A percentile compares a stretch with the other conserved stretches of the same genome.
Conservation (phyloP, 2,329 filamentous ascomycete genomes). For the Neofusicoccum laricinum region DNA sequence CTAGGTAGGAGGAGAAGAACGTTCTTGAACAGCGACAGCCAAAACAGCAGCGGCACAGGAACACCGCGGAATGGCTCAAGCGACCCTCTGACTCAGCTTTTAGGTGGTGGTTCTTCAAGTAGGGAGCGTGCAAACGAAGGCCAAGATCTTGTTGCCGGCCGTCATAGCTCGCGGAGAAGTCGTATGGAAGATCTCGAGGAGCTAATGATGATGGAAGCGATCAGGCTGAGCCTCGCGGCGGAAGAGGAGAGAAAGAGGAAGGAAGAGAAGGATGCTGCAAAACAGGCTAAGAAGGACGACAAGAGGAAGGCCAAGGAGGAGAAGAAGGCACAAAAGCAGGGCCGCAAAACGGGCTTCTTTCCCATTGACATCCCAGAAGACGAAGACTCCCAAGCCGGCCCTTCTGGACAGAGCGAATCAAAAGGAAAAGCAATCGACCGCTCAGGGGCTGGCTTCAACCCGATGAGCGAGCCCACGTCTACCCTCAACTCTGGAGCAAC, state of each 20-base stretch:
- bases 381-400: slow-evolving; percentile 37
- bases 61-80: slow-evolving; percentile 40
- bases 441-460: slow-evolving; percentile 41
- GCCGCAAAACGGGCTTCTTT: slow-evolving; percentile 61
- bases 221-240: slow-evolving; percentile 81
- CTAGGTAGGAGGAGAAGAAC: slow-evolving; percentile 47
- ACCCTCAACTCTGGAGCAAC: slow-evolving; percentile 33
- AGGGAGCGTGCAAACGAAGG: slow-evolving; percentile 30
- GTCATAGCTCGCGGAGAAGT: slow-evolving; percentile 53
- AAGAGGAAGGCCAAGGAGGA: slow-evolving; percentile 66
- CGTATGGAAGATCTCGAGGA: slow-evolving; percentile 88
- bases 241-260: slow-evolving; percentile 91
- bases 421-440: slow-evolving; percentile 50
- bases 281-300: slow-evolving; percentile 79
- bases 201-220: slow-evolving; percentile 98
- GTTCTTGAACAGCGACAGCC: slow-evolving; percentile 50
- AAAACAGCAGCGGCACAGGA: slow-evolving; percentile 42
- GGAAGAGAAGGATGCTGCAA: slow-evolving; percentile 74
- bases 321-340: slow-evolving; percentile 67
- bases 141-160: slow-evolving; percentile 38
- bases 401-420: slow-evolving; percentile 53
- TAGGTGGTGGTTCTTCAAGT: slow-evolving; percentile 26
- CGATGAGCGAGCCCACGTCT: slow-evolving; percentile 41
- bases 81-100: slow-evolving; percentile 21
- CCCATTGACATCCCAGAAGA: slow-evolving; percentile 19